Evolutionary conservation across 805 yeast species (phyloP), one percentile per base, ranked within the genome.

Genomic region (Metschnikowia chrysomelidarum): DNA sequence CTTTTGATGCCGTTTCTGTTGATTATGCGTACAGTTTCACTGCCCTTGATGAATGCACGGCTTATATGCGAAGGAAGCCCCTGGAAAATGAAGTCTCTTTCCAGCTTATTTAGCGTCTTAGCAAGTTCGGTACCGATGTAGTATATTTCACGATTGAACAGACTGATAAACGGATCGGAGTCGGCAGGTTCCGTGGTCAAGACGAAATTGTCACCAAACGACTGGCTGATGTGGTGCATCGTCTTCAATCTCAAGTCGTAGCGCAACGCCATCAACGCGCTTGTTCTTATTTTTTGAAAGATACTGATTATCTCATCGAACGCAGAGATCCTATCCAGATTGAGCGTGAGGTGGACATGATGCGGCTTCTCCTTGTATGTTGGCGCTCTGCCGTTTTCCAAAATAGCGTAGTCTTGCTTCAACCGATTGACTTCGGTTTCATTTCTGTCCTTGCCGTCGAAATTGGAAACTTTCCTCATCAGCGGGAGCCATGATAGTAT

Each of bases 1-100:
- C 75, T 72, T 46, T 74, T 71, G 36, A 81, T 66, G 21, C 91
- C 89, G 41, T 72, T 69, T 13, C 60, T 59, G 53, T 80, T 81
- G 48, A 81, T 62, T 30, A 64, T 68, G 14, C 57, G 56, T 7
- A 84, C 64, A 34, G 71, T 57, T 17, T 62, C 62, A 4, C 84
- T 72, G 14, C 78, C 82, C 20, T 56, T 56, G 4, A 83, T 71
- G 30, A 79, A 58, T 19, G 77, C 54, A 36, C 62, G 59, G 50
- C 78, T 78, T 40, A 81, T 60, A 49, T 76, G 64, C 28, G 56
- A 51, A 1, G 82, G 65, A 24, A 80, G 56, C 0, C 85, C 87
- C 23, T 49, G 39, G 35, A 64, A 60, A 1, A 67, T 54, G 15
- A 53, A 46, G 13, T 57, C 62, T 4, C 53, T 47, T 32, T 62